Conservation (phyloP, 768 basidiomycete species). For the Daedaleopsis nitida region DNA sequence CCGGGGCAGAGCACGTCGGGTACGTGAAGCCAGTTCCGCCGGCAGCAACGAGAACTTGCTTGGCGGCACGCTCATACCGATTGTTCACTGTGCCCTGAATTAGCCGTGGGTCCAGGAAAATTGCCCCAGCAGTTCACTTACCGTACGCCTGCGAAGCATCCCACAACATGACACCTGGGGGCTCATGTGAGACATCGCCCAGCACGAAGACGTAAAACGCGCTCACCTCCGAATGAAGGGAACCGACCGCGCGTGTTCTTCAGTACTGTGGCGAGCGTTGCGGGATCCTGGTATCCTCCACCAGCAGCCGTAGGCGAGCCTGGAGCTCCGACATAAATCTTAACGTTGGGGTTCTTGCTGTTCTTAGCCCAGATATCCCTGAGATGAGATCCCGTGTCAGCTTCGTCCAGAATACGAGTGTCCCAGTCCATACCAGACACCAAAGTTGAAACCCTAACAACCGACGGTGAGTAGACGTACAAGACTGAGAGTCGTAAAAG, state of each 20-base stretch:
- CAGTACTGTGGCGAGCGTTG: conserved; percentile 36
- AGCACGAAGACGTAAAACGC: background rate
- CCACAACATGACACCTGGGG: conserved; percentile 42
- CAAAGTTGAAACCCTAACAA: conserved; percentile 49
- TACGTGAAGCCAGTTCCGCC: conserved; percentile 72
- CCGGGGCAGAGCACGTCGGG: conserved; percentile 59
- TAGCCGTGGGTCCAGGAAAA: background rate
- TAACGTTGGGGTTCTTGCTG: conserved; percentile 46
- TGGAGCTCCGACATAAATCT: conserved; percentile 46
- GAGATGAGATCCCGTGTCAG: conserved; percentile 4
- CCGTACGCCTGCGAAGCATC: conserved; percentile 48
- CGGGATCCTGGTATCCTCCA: conserved; percentile 38
- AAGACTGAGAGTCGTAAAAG: background rate
- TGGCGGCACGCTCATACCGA: conserved; percentile 61
- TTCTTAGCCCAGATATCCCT: conserved; percentile 50
- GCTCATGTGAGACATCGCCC: conserved; percentile 1
- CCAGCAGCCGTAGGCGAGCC: conserved; percentile 45
- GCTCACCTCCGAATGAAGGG: conserved; percentile 42
- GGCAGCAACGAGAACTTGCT: conserved; percentile 57
- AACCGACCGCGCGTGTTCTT: conserved; percentile 38
- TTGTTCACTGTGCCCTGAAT: conserved; percentile 44
- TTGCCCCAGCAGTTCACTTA: conserved; percentile 16
- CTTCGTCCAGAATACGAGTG: background rate
- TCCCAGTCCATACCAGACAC: conserved; percentile 29
- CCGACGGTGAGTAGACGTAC: background rate